phyloP scores from a whole-genome alignment of 139 green algal species.

The Deuterostichococcus epilithicus region DNA sequence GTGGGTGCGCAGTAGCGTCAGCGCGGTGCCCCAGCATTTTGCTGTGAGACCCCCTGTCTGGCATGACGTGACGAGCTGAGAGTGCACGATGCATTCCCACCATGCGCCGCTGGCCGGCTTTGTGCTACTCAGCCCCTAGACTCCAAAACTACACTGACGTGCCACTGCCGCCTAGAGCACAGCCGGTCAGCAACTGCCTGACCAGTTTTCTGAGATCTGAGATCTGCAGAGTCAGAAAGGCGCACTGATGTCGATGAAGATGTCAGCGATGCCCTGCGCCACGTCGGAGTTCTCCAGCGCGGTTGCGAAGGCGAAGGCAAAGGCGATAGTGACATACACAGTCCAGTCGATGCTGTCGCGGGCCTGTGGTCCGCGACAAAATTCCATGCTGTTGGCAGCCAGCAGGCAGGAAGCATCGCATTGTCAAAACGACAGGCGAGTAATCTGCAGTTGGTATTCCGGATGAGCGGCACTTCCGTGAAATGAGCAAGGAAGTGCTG shows the following conservation, averaged over 20 bases:
- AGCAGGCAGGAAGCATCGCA: neutral
- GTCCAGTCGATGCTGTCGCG: constrained; percentile 46
- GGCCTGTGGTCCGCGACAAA: constrained; percentile 28
- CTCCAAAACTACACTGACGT: too few relatives aligned
- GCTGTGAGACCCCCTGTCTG: too few relatives aligned
- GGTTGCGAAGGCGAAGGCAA: constrained; percentile 53
- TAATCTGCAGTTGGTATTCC: too few relatives aligned
- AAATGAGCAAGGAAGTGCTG: too few relatives aligned
- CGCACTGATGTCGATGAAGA: constrained; percentile 18
- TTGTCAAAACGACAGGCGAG: neutral
- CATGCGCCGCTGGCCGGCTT: too few relatives aligned
- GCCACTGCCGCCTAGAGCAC: too few relatives aligned
- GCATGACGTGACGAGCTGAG: too few relatives aligned
- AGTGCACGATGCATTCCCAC: too few relatives aligned
- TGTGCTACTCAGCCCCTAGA: too few relatives aligned
- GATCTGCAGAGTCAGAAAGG: constrained; percentile 13
- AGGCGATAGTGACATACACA: constrained; percentile 55
- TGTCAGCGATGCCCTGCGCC: constrained; percentile 36
- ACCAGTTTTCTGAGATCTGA: neutral
- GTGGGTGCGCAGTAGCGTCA: too few relatives aligned
- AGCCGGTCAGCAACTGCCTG: neutral
- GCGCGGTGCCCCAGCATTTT: too few relatives aligned
- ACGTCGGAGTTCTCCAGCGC: constrained; percentile 46
- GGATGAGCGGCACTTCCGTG: too few relatives aligned
- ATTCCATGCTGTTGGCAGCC: constrained; percentile 1